Evolutionary conservation across 23 red algal genomes (phyloP), one percentile per base, ranked within the genome.

Genomic region (Agarophyton chilense): DNA sequence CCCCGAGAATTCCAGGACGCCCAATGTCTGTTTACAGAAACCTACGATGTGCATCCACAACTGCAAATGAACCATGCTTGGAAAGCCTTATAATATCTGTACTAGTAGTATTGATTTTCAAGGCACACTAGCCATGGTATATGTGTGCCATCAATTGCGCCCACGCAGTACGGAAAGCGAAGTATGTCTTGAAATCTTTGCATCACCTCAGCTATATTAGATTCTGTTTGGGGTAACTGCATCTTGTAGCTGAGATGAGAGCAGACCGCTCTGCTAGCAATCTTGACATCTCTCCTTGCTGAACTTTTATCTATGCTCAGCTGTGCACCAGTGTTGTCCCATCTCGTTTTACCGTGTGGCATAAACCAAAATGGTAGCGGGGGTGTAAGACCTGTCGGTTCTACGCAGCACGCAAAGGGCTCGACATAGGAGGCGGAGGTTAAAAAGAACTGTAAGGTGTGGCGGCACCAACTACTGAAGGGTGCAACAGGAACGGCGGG

Each of bases 71-170:
- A 57, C 53, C 19, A 57, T 57, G 38, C 50, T 57, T 2, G 49
- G 76, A 29, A 2, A 80, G 6, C 47, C 28, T 80, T 80, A 38
- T 80, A 80, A 18, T 47, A 80, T 1, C 76, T 2, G 76, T 80
- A 80, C 39, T 54, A 45, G 29, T 57, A 80, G 36, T 33, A 57
- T 18, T 57, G 49, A 8, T 4, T 9, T 6, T 57, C 9, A 12
- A 47, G 76, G 18, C 47, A 80, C 55, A 16, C 24, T 1, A 5
- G 45, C 76, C 76, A 55, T 6, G 4, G 2, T 2, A 57, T 57
- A 57, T 80, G 76, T 2, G 49, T 80, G 4, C 76, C 46, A 56
- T 33, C 49, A n/a, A 57, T 29, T 12, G 76, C 68, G 3, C 35
- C 68, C 17, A 74, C 34, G 41, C 32, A 74, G 26, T 29, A 74